Evolutionary conservation across 2,329 filamentous ascomycete genomes (phyloP).

Genomic region (Ceratocystis destructans): DNA sequence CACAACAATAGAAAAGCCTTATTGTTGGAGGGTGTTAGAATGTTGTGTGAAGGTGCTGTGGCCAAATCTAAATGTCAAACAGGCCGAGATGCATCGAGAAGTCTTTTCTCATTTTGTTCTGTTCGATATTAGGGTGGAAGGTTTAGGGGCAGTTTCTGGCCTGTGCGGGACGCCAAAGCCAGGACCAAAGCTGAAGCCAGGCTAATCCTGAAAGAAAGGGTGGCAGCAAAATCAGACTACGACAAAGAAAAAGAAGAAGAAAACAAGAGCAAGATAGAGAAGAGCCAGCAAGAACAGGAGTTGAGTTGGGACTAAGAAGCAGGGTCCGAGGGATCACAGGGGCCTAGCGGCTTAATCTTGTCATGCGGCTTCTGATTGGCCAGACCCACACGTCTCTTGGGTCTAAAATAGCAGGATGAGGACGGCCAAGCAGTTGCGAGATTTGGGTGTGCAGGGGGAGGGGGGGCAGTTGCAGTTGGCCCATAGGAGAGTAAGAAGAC

Average conservation of each 20-base stretch:
- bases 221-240: background rate
- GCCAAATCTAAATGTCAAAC: background rate
- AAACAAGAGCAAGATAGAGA: background rate
- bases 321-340: background rate
- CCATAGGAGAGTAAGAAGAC: background rate
- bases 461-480: background rate
- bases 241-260: background rate
- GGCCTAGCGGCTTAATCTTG: background rate
- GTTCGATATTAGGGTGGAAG: too few relatives aligned
- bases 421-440: background rate
- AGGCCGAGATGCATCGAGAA: too few relatives aligned
- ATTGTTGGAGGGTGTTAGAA: background rate
- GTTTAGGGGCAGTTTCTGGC: background rate
- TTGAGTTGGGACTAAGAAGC: background rate
- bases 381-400: background rate
- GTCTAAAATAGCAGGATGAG: constrained; percentile 1
- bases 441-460: background rate
- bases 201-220: background rate
- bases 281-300: background rate
- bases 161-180: background rate
- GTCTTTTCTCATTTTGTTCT: too few relatives aligned
- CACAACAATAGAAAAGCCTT: background rate
- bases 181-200: background rate
- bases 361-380: background rate
- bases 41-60: background rate